A percentile compares a stretch with the other conserved stretches of the same genome.
Evolutionary conservation across 176 grass and related monocot species (phyloP).

Genomic region (Ananas comosus): DNA sequence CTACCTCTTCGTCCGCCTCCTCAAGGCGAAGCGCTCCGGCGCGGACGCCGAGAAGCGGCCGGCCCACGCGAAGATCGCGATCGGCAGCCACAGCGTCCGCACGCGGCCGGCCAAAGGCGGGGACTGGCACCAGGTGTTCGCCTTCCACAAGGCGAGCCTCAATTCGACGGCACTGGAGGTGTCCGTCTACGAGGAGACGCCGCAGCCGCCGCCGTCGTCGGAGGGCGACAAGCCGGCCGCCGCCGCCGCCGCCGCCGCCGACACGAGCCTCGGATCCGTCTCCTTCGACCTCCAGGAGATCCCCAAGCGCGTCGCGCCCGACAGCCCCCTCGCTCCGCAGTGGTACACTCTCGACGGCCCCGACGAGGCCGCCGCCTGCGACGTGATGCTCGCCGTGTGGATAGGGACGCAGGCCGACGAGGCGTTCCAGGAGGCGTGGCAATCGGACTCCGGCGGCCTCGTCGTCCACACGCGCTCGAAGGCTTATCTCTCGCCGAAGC

Average conservation of each 20-base stretch:
- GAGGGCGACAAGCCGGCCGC: conserved; percentile 28
- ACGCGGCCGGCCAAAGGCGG: conserved; percentile 37
- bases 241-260: conserved; percentile 1
- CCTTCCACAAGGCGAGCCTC: conserved; percentile 85
- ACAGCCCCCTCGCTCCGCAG: conserved; percentile 89
- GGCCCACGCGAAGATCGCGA: conserved; percentile 53
- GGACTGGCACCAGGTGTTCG: conserved; percentile 96
- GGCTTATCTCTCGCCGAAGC: conserved; percentile 88
- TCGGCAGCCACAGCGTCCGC: conserved; percentile 68
- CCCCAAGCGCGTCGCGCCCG: conserved; percentile 72
- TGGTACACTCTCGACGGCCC: conserved; percentile 83
- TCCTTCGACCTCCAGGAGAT: conserved; percentile 79
- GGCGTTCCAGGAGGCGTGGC: conserved; percentile 96
- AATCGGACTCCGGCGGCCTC: conserved; percentile 80
- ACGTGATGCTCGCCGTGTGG: conserved; percentile 94
- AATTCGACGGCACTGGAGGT: conserved; percentile 71
- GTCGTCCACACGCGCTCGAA: conserved; percentile 79
- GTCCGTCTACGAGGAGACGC: conserved; percentile 53
- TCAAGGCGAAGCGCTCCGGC: conserved; percentile 64
- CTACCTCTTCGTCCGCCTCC: conserved; percentile 88
- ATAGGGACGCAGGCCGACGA: conserved; percentile 94
- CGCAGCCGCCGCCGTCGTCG: conserved; percentile 14
- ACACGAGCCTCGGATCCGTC: conserved; percentile 51
- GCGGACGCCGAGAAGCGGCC: conserved; percentile 15
- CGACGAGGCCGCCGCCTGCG: conserved; percentile 30